Evolutionary conservation across 176 grass and related monocot genomes (phyloP), one percentile per base, ranked within the genome.

Genomic region (Avena eriantha): DNA sequence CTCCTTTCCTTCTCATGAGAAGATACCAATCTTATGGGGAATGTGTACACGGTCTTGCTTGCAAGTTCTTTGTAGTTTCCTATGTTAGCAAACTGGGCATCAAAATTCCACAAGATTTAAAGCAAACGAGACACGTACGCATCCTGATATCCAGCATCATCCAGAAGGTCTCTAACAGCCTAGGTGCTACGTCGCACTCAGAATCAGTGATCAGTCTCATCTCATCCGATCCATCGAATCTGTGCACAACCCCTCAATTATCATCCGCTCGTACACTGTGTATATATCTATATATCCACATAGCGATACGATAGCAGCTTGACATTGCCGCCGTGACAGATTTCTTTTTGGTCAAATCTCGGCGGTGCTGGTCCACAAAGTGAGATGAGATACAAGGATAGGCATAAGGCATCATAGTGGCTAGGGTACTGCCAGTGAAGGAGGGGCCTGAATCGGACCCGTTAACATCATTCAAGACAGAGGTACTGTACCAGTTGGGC

Each of bases 141-240:
- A 24, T 60, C 53, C 53, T 7, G 53, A 22, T 66, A 39, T 68
- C 69, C 36, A 41, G 81, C 46, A 46, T 21, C 46, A 46, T 21
- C 60, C 10, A 33, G 22, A 73, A 83, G 51, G 31, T 54, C 48
- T n/a, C 60, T 65, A 24, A 58, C 10, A 10, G 46, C 12, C 56
- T 61, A 43, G 56, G 69, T 76, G 58, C 31, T 12, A 33, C 76
- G 70, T 56, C 79, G 12, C 14, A 5, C 21, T 64, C 78, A 19
- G 8, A 47, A 87, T 53, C 46, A 31, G 14, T 41, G 46, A 76
- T 82, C 67, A 19, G 43, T 45, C 67, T 87, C 29, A 73, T 41
- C 55, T 14, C 35, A 46, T 46, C 65, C 18, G 48, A 50, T 48
- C 14, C 13, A 81, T 69, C 23, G 64, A 80, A 80, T 56, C 46